phyloP scores from a whole-genome alignment of 768 basidiomycete species.

The Leccinum olivaceopallidum region DNA sequence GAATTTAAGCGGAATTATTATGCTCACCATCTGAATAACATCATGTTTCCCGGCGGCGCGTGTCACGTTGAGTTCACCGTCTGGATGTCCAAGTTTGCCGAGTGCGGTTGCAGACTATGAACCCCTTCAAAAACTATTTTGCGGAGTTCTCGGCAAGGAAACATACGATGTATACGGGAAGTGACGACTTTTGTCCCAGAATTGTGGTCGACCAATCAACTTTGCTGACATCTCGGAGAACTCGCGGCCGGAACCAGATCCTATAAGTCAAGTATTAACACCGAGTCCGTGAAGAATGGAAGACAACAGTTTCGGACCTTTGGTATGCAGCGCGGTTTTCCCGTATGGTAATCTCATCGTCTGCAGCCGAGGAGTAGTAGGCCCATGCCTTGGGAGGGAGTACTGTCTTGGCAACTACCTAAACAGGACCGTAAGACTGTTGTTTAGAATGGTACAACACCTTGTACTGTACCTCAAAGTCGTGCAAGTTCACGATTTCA shows the following conservation, averaged over 20 bases:
- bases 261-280: conserved; percentile 31
- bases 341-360: conserved; percentile 86
- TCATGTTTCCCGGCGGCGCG: conserved; percentile 81
- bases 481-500: conserved; percentile 86
- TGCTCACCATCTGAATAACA: conserved; percentile 69
- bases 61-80: conserved; percentile 91
- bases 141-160: conserved; percentile 25
- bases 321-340: conserved; percentile 92
- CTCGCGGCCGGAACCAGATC: conserved; percentile 86
- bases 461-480: conserved; percentile 79
- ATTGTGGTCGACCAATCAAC: conserved; percentile 85
- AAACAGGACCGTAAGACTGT: conserved; percentile 3
- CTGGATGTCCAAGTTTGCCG: conserved; percentile 94
- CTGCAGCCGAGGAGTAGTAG: conserved; percentile 89
- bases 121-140: background rate
- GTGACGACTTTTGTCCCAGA: conserved; percentile 67
- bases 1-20: background rate
- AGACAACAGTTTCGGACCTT: conserved; percentile 42
- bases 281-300: background rate
- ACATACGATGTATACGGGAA: conserved; percentile 77
- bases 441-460: no score
- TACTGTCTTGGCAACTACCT: conserved; percentile 79
- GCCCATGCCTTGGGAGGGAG: conserved; percentile 90
- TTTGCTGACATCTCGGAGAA: conserved; percentile 76
- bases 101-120: conserved; percentile 77